Evolutionary conservation across 176 grass and related monocot species (phyloP), one percentile per base, ranked within the genome.

Genomic region (Zea luxurians): DNA sequence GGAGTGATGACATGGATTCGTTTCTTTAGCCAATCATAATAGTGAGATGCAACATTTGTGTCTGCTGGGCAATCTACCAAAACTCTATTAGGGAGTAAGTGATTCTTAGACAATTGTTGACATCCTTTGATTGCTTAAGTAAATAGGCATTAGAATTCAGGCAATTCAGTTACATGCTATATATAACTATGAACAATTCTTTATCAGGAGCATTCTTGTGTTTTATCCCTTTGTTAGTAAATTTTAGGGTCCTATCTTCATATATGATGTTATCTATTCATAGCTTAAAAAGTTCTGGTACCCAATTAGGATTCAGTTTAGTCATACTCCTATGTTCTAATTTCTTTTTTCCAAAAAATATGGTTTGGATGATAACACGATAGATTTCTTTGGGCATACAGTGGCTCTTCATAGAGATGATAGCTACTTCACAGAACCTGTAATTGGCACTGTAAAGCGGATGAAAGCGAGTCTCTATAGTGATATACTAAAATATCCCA

Each of bases 381-480:
- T 97, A 71, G 94, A 97, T 46, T 97, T 97, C 64, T 93, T 97
- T 84, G 94, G 91, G 2, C 94, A 97, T 66, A 89, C 94, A 10
- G 77, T 97, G 38, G 94, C 94, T 83, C 94, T 97, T 84, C 89
- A 93, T 77, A 91, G 65, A 76, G 91, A 97, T 81, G 94, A 93
- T 52, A 78, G 77, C 47, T 97, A 97, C 82, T 74, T 97, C 3
- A 4, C 88, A 69, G 94, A 93, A 74, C 91, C 94, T 61, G 94
- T 91, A 64, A 37, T 97, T 66, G 91, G 91, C 34, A 97, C 87
- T 44, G 94, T 97, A 69, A 93, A 93, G 76, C 74, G 94, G 63
- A 93, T 93, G 91, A 97, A 93, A 86, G 91, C 70, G 82, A 86
- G 82, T 77, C 6, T 83, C 10, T 59, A 59, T 59, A 21, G 4